Base-by-base conservation (phyloP, 805 yeast species). In the Yarrowia sp. region DNA sequence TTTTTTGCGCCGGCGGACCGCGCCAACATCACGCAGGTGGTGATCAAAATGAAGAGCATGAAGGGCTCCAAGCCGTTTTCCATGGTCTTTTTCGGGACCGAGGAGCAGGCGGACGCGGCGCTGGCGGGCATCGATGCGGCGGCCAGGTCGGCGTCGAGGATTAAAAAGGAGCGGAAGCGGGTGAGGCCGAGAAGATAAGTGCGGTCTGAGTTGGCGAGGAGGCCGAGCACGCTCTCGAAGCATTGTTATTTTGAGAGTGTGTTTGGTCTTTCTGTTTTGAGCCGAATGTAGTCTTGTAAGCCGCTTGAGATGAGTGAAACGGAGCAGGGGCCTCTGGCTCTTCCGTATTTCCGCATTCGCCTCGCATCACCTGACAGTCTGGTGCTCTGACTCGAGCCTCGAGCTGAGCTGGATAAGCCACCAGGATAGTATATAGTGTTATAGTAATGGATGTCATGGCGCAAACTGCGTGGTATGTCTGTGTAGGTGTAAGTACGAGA, bases 81-180 rank as follows among this genome's bases (percentile, higher is more conserved):
- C 10, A 65, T 71, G 35, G 78, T 77, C 13, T 69, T 69, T 62
- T 77, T 77, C 62, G 68, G 66, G 21, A 68, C 76, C 14, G 66
- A 63, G 22, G 79, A 74, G 39, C 69, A 70, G 63, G 74, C 74
- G 12, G 73, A 68, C 42, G 69, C 67, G 49, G 79, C 75, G 7
- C 66, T 74, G 61, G 71, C 67, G 6, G 68, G 73, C 3, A 67
- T 75, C 14, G 74, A 75, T 60, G 27, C 38, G 1, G 27, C 47
- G 6, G 61, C 46, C 3, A 38, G 47, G 12, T 27, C 38, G 12
- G 61, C 61, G n/a, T 19, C 29, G 18, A 9, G 61, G 19, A 55
- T 55, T 29, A 55, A 55, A 22, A 38, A 39, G 39, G 61, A 55
- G 14, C 35, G 61, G 8, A 51, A 51, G 42, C 42, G 21, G 9